Evolutionary conservation across 2,329 filamentous ascomycete species (phyloP).

Genomic region (Monilinia laxa): DNA sequence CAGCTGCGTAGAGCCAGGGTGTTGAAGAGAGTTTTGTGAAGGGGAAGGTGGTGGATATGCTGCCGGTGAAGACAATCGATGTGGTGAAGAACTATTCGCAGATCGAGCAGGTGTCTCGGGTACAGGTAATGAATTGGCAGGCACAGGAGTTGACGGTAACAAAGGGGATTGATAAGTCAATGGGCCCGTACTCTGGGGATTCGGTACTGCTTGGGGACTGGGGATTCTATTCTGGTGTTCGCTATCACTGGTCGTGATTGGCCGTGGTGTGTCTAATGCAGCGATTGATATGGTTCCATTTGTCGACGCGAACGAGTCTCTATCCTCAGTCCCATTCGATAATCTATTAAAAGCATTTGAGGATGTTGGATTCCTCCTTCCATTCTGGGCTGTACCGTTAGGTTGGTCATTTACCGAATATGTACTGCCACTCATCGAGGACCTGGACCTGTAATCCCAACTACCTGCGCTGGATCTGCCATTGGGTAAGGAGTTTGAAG

Average conservation of each 20-base stretch:
- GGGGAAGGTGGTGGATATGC: conserved; percentile 55
- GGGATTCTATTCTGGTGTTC: conserved; percentile 30
- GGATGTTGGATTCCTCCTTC: conserved; percentile 36
- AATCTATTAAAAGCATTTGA: conserved; percentile 34
- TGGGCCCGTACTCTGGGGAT: conserved; percentile 40
- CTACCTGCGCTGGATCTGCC: conserved; percentile 50
- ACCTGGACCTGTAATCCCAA: conserved; percentile 38
- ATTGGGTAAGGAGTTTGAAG: conserved; percentile 60
- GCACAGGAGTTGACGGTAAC: conserved; percentile 35
- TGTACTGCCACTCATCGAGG: conserved; percentile 38
- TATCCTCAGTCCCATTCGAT: conserved; percentile 33
- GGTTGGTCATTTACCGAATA: conserved; percentile 37
- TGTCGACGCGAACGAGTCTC: conserved; percentile 35
- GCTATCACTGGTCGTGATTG: conserved; percentile 33
- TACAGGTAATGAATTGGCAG: conserved; percentile 32
- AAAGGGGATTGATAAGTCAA: conserved; percentile 38
- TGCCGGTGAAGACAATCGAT: conserved; percentile 66
- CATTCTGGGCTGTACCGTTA: conserved; percentile 36
- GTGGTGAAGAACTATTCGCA: conserved; percentile 44
- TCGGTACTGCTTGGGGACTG: conserved; percentile 33
- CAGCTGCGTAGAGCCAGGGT: conserved; percentile 57
- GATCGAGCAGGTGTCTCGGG: conserved; percentile 30
- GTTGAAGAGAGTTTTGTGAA: conserved; percentile 37
- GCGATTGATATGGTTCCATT: conserved; percentile 33
- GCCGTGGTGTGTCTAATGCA: conserved; percentile 26